Conservation (phyloP, 495 filamentous ascomycete genomes). For the Aspergillus coremiiformis region DNA sequence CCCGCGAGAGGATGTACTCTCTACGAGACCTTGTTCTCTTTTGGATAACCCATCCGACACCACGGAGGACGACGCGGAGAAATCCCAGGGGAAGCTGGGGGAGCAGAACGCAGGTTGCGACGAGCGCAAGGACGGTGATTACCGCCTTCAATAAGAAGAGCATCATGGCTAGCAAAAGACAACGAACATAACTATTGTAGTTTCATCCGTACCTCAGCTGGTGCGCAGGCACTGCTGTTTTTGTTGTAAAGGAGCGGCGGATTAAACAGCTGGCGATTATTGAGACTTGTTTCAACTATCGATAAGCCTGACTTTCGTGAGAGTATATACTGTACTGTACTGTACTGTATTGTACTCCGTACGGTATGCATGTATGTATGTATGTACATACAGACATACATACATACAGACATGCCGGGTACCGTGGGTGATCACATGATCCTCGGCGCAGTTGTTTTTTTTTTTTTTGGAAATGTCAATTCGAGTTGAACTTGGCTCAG, state of each 20-base stretch:
- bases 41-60: conserved; percentile 58
- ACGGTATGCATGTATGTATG: not conserved
- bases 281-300: conserved; percentile 13
- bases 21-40: conserved; percentile 58
- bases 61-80: conserved; percentile 33
- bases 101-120: conserved; percentile 31
- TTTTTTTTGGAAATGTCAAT: too few species aligned
- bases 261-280: conserved; percentile 2
- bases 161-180: conserved; percentile 23
- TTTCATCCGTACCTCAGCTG: not conserved
- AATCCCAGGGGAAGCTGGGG: conserved; percentile 30
- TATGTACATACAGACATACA: too few species aligned
- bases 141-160: conserved; percentile 30
- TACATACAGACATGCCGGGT: too few species aligned
- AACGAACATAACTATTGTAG: conserved; percentile 5
- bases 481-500: too few species aligned
- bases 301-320: not conserved
- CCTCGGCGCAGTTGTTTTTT: not conserved
- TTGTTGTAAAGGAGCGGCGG: conserved; percentile 1
- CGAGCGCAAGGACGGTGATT: conserved; percentile 27
- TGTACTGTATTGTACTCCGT: conserved; percentile 1
- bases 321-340: not conserved
- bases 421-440: too few species aligned
- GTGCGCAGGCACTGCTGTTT: not conserved
- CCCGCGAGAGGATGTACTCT: conserved; percentile 53